These are phyloP conservation scores for Gliomastix tumulicola DNA, from an alignment of 2,329 filamentous ascomycete species.

Conservation along the genomic window DNA sequence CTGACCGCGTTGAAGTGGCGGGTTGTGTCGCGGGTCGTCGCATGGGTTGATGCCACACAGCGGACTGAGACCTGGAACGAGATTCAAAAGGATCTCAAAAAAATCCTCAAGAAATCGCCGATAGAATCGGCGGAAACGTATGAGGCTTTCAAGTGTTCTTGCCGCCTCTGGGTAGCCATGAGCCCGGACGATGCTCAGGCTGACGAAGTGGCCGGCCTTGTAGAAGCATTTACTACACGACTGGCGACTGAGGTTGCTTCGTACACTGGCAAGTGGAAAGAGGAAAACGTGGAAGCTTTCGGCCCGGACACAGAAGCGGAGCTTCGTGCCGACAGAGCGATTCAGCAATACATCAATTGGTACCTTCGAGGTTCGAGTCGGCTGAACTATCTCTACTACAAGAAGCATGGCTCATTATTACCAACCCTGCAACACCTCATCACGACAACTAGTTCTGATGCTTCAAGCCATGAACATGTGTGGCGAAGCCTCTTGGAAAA, in stretches of 20 bases:
- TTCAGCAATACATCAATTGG: constrained; percentile 25
- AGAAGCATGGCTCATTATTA: constrained; percentile 14
- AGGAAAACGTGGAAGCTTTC: constrained; percentile 9
- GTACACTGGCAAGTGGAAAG: constrained; percentile 12
- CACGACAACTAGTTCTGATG: constrained; percentile 8
- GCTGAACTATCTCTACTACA: constrained; percentile 18
- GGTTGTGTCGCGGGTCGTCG: constrained; percentile 24
- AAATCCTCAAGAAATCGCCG: constrained; percentile 21
- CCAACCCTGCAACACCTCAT: constrained; percentile 15
- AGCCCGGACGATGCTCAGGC: constrained; percentile 23
- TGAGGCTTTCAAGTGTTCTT: constrained; percentile 32
- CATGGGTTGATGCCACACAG: constrained; percentile 22
- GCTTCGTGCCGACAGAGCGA: too few species aligned
- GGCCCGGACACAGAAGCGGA: constrained; percentile 6
- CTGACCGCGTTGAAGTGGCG: constrained; percentile 31
- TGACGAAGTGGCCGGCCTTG: constrained; percentile 18
- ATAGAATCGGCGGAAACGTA: constrained; percentile 26
- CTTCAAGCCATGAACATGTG: constrained; percentile 10
- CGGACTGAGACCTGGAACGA: constrained; percentile 22
- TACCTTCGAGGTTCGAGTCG: constrained; percentile 22
- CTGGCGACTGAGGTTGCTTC: constrained; percentile 21
- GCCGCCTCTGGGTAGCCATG: constrained; percentile 27
- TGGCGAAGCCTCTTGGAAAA: constrained; percentile 25
- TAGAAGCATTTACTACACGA: constrained; percentile 23
- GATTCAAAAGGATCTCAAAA: constrained; percentile 21